Evolutionary conservation across 2,329 filamentous ascomycete species (phyloP).

Genomic region (Cercospora beticola): DNA sequence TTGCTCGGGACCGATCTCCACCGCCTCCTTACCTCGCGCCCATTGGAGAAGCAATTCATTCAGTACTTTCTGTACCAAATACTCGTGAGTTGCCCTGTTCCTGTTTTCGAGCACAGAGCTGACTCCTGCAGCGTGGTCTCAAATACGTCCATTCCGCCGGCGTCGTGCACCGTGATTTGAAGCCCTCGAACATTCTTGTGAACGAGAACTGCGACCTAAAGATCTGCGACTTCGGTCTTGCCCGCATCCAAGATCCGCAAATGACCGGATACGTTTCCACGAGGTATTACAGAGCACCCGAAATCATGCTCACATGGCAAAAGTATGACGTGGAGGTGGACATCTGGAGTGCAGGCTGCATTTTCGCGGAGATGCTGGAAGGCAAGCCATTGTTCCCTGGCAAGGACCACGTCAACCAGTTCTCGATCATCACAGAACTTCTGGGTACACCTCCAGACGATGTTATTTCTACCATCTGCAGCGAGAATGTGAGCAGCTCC

Average conservation of each 20-base stretch:
- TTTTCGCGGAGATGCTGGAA: constrained; percentile 98
- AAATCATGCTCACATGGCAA: constrained; percentile 99
- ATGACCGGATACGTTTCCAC: constrained; percentile 99
- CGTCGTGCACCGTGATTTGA: constrained; percentile 95
- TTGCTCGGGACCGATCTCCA: constrained; percentile 95
- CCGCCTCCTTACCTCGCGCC: constrained; percentile 88
- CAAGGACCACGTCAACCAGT: constrained; percentile 99
- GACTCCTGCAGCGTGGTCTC: constrained; percentile 70
- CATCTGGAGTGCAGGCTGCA: constrained; percentile 98
- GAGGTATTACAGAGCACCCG: constrained; percentile 95
- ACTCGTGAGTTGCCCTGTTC: constrained; percentile 61
- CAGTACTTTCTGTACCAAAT: constrained; percentile 99
- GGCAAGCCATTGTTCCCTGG: constrained; percentile 97
- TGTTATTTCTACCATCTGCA: constrained; percentile 97
- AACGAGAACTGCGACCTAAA: constrained; percentile 99
- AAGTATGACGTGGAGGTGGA: constrained; percentile 99
- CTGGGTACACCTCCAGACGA: constrained; percentile 95
- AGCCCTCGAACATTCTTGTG: constrained; percentile 98
- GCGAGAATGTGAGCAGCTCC: constrained; percentile 71
- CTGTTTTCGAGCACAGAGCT: constrained; percentile 1
- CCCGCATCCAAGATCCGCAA: constrained; percentile 96
- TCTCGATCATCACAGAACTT: constrained; percentile 98
- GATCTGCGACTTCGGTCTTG: constrained; percentile 98
- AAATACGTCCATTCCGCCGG: constrained; percentile 99
- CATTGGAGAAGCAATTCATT: constrained; percentile 98